Base-by-base conservation (phyloP, 2,329 filamentous ascomycete species). In the Apiospora marii region DNA sequence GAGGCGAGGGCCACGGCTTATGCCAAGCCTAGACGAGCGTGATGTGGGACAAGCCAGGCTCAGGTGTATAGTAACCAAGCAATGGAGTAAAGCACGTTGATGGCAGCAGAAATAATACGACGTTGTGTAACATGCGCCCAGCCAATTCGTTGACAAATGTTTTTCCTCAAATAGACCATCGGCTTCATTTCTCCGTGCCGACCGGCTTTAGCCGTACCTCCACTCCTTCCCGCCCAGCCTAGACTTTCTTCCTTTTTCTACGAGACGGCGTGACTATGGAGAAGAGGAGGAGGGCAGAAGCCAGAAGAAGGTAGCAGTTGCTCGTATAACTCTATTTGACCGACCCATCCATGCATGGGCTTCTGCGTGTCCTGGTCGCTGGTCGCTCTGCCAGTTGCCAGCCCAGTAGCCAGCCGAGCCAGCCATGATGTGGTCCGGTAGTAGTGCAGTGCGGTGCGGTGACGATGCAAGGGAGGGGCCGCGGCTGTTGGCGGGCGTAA, bases 121-220 rank as follows among this genome's bases (percentile, higher is more conserved):
- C 19, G 4, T n/a, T 6, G 27, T 61, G 27, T 22, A 24, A 34
- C 27, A 61, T 37, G 53, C 53, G 53, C 19, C 53, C 34, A 27
- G 53, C 34, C 53, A 34, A 61, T 61, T 61, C 30, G 53, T 61
- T 61, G 53, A 37, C 30, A 64, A 41, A 41, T 41, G 58, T 64
- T 41, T 64, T 64, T 64, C 58, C 58, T 41, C 10, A 64, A 64
- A 6, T 41, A 64, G 58, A 64, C 4, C 58, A 64, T 22, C 58
- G 58, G 58, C 58, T 1, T 37, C 22, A n/a, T 41, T 64, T 64
- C 58, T 64, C 58, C 58, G 58, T 41, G 22, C 58, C 58, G 58
- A 12, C 58, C 58, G 58, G 34, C 58, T 41, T 37, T 64, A 64
- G 58, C 58, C 58, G 58, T 14, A 16, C 58, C 58, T 24, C 22